Evolutionary conservation across 2,329 filamentous ascomycete genomes (phyloP).

Genomic region (Xylaria digitata): DNA sequence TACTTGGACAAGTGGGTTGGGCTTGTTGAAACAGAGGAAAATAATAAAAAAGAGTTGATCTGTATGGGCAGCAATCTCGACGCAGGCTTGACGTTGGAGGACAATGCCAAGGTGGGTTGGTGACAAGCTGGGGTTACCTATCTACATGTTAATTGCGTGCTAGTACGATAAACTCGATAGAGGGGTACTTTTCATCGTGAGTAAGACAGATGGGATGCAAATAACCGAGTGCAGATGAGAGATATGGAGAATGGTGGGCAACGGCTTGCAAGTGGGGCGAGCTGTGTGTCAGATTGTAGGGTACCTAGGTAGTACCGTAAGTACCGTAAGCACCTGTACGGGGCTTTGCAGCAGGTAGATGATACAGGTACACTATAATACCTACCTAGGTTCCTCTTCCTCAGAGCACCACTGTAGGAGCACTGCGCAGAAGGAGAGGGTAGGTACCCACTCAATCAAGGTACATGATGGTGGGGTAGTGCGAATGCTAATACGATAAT

Average conservation of each 20-base stretch:
- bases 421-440: no score
- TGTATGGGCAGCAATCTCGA: conserved; percentile 7
- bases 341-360: no score
- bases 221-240: not conserved
- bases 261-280: no score
- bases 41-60: conserved; percentile 3
- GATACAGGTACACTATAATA: no score
- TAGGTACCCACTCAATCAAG: no score
- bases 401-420: no score
- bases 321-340: no score
- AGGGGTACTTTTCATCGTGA: conserved; percentile 3
- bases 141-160: conserved; percentile 15
- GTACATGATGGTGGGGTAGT: conserved; percentile 3
- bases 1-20: conserved; percentile 7
- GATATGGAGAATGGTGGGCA: no score
- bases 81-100: conserved; percentile 11
- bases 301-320: no score
- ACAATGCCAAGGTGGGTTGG: conserved; percentile 33
- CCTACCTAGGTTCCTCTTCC: no score
- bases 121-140: conserved; percentile 13
- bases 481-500: no score
- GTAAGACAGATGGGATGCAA: not conserved
- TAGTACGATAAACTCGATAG: conserved; percentile 28
- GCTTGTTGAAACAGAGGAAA: conserved; percentile 11
- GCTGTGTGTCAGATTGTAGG: no score